Base-by-base conservation (phyloP, 257 asterid genomes). In the Penstemon eatonii region DNA sequence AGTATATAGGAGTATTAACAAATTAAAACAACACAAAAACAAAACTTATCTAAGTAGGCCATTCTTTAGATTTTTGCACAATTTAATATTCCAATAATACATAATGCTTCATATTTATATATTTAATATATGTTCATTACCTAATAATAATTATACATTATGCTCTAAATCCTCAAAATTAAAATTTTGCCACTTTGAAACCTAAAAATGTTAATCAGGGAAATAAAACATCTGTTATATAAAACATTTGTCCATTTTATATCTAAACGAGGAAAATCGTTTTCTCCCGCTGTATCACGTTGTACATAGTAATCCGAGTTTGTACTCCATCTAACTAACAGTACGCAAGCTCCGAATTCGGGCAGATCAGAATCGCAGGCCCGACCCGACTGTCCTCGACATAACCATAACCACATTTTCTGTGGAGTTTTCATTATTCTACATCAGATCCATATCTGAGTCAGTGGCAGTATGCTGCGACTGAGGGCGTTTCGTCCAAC, bases 401-500 rank as follows among this genome's bases (percentile, higher is more conserved):
- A 66, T 8, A 46, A 59, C 42, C 65, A 51, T 8, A 46, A 59
- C 42, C 65, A 51, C 65, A n/a, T 68, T 40, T 45, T 53, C 63
- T 55, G 39, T 55, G 60, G 57, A 55, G 76, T 43, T 56, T 52
- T 13, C 11, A 18, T 49, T 25, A 44, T 46, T 41, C 51, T 12
- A 3, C 65, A 18, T 13, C 65, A 68, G 78, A 73, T 73, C 78
- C 78, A 36, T 39, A n/a, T 13, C 59, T 55, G 4, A 49, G 46
- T 25, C 15, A 19, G 51, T 43, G 33, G 33, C 57, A 56, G 55
- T 71, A 90, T 92, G 97, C 75, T 92, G 59, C 84, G 95, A n/a
- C 70, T 88, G 59, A 78, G 83, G 80, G 99, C 99, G 6, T 91
- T 89, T 79, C 97, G 99, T 61, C 99, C 96, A 38, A 87, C 97